Evolutionary conservation across 2,329 filamentous ascomycete genomes (phyloP), one percentile per base, ranked within the genome.

Genomic region (Xylaria sp.): DNA sequence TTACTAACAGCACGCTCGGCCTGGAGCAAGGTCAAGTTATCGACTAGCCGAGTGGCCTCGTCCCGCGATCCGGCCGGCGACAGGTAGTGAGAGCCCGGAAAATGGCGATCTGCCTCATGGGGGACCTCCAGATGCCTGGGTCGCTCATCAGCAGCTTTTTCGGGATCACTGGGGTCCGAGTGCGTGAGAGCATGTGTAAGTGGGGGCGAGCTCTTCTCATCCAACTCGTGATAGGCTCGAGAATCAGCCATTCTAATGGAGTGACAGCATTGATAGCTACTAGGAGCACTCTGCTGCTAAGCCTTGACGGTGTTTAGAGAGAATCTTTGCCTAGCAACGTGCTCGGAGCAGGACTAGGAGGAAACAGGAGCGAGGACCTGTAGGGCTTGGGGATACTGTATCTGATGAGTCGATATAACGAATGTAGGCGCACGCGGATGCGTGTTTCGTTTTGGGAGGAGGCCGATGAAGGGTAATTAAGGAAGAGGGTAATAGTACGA

Each of bases 11-110:
- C 68, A 25, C 68, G 72, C 62, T 75, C 73, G 11, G 69, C 72
- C 54, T 73, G 69, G 3, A 75, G 65, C n/a, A 75, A 23, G 0
- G 69, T 70, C 46, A 75, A 64, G 47, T 75, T 72, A 43, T 75
- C 73, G 11, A 64, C 68, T 19, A 75, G 56, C 6, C 70, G 65
- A 9, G 64, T 70, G 15, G 71, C 69, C 44, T 74, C 71, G 17
- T 72, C 67, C 33, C 69, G 63, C 35, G 70, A 72, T 40, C 68
- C 68, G 38, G 64, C 54, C 4, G 66, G 59, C 4, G 72, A 70
- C 8, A 73, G 17, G 37, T 67, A 66, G 15, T 43, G 54, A 11
- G 53, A 48, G 21, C 71, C 67, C 6, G 37, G n/a, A 4, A 21
- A 46, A 47, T 61, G 54, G 25, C 58, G 62, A 10, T 64, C 61